These are phyloP conservation scores for Leccinum disarticulatum DNA, from an alignment of 768 basidiomycete genomes.

Conservation along the genomic window DNA sequence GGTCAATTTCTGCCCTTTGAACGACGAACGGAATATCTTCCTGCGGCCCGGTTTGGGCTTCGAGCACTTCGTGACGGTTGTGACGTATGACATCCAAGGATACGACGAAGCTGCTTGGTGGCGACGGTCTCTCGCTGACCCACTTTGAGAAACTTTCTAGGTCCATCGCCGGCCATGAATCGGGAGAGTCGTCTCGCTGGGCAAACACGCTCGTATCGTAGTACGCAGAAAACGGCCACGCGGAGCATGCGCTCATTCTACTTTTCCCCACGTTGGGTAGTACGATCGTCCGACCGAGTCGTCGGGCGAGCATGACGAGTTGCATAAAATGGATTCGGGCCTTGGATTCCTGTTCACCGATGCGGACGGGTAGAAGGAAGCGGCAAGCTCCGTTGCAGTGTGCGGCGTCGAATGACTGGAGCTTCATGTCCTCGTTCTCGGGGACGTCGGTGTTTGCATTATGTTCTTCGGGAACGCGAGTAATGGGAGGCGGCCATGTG, in stretches of 20 bases:
- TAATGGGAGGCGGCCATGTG: conserved; percentile 37
- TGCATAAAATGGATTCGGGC: conserved; percentile 49
- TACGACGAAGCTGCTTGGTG: conserved; percentile 29
- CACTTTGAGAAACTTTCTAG: conserved; percentile 41
- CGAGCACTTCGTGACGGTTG: neutral
- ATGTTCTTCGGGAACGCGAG: conserved; percentile 9
- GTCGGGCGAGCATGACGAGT: conserved; percentile 44
- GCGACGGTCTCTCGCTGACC: conserved; percentile 29
- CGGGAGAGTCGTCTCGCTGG: neutral
- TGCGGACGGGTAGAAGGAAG: conserved; percentile 48
- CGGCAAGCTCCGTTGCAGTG: conserved; percentile 35
- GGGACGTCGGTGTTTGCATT: neutral
- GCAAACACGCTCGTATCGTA: conserved; percentile 39
- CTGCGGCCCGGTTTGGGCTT: neutral
- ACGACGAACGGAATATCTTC: conserved; percentile 4
- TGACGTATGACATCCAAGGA: conserved; percentile 24
- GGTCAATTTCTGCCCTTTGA: conserved; percentile 6
- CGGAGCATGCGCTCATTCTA: conserved; percentile 51
- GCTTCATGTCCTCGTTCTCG: neutral
- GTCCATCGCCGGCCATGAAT: conserved; percentile 27
- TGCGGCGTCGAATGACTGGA: conserved; percentile 16
- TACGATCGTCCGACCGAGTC: conserved; percentile 55
- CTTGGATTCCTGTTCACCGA: conserved; percentile 61
- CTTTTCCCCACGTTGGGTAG: conserved; percentile 61
- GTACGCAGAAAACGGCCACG: conserved; percentile 49